Conservation (phyloP, 345 rosid species). For the Eucalyptus curtisii region DNA sequence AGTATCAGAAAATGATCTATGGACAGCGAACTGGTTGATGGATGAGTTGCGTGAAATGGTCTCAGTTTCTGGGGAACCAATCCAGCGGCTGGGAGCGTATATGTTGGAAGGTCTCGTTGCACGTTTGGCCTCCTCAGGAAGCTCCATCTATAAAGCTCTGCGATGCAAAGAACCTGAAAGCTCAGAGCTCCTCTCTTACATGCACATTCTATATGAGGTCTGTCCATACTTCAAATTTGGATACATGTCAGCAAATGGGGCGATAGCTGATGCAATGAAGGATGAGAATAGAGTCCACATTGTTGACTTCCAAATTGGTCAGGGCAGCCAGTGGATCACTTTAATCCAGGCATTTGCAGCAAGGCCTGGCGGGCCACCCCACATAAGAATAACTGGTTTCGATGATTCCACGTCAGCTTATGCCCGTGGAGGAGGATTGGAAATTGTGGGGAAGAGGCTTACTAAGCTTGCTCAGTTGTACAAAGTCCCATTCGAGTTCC, state of each 20-base stretch:
- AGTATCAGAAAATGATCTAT: slow-evolving; percentile 55
- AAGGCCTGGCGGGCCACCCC: slow-evolving; percentile 83
- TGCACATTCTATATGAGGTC: slow-evolving; percentile 73
- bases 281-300: slow-evolving; percentile 74
- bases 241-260: slow-evolving; percentile 94
- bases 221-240: slow-evolving; percentile 94
- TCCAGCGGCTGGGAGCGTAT: slow-evolving; percentile 88
- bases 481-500: slow-evolving; percentile 79
- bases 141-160: slow-evolving; percentile 61
- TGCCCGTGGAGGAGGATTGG: slow-evolving; percentile 74
- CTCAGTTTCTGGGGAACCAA: slow-evolving; percentile 94
- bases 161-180: slow-evolving; percentile 67
- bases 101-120: slow-evolving; percentile 93
- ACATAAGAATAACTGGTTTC: slow-evolving; percentile 64
- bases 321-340: slow-evolving; percentile 86
- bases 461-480: slow-evolving; percentile 48
- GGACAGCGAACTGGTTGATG: slow-evolving; percentile 62
- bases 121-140: slow-evolving; percentile 68
- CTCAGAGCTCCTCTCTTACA: slow-evolving; percentile 56
- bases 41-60: slow-evolving; percentile 63
- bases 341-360: slow-evolving; percentile 95
- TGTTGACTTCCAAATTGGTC: slow-evolving; percentile 79
- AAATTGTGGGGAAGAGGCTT: slow-evolving; percentile 52
- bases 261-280: slow-evolving; percentile 94
- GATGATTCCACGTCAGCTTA: slow-evolving; percentile 72